Evolutionary conservation across 2,329 filamentous ascomycete genomes (phyloP), one percentile per base, ranked within the genome.

Genomic region (Sarocladium kiliense): DNA sequence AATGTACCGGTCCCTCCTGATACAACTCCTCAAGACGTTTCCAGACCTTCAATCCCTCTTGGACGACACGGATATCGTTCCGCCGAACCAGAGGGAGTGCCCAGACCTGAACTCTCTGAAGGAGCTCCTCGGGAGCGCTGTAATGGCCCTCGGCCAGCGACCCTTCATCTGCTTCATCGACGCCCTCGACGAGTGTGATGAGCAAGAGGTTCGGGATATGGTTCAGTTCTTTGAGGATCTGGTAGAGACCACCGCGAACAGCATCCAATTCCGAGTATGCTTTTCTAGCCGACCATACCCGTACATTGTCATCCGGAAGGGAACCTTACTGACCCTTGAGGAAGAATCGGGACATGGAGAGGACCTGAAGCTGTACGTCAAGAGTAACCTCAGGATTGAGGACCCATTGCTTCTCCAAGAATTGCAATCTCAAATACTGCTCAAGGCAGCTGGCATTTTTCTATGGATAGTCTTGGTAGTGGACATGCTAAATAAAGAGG

Each of bases 1-100:
- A 0, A 71, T 84, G 63, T 81, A 80, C 58, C 70, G 78, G 2
- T 77, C 77, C 0, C 54, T 84, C 0, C 55, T 83, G 0, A 58
- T 66, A 1, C 77, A 83, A 36, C 62, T 83, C 0, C 62, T 83
- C 0, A 23, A 66, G 0, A 58, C 63, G 1, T 56, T 65, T 1
- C 64, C 68, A 0, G 63, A 71, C 0, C 62, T 78, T 0, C 68
- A 71, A 53, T 16, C 56, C 0, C 59, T 71, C 0, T 58, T 77
- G 0, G 64, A 73, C 2, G 42, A 58, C 3, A 32, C 39, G 11
- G 55, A 56, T 11, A n/a, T 47, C 18, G 19, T 27, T 14, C 25
- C 25, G 11, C 12, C 36, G 1, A 50, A 59, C 7, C 32, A 56
- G n/a, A 18, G 25, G 32, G 25, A 16, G 3, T 54, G 54, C 12